phyloP scores from a whole-genome alignment of 2,329 filamentous ascomycete genomes.

The Saccharata proteae region DNA sequence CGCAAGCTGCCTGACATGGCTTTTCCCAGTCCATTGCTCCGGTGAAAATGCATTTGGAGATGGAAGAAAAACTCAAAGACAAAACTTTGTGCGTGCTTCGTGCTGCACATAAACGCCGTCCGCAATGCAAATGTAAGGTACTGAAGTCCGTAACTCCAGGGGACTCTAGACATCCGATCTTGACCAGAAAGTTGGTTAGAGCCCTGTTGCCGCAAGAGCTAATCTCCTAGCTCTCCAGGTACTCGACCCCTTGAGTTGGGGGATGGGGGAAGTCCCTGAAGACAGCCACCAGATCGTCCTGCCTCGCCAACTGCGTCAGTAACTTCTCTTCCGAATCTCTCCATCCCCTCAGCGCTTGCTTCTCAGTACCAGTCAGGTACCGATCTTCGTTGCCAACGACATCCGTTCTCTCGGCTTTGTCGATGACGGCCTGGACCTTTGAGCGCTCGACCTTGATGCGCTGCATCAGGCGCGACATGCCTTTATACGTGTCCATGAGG shows the following conservation, averaged over 20 bases:
- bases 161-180: not conserved
- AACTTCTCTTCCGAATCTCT: slow-evolving; percentile 55
- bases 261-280: slow-evolving; percentile 51
- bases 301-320: slow-evolving; percentile 61
- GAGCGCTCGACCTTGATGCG: slow-evolving; percentile 65
- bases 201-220: not conserved
- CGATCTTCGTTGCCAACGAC: slow-evolving; percentile 75
- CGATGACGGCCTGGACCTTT: slow-evolving; percentile 59
- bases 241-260: slow-evolving; percentile 3
- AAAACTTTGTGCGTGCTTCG: too few relatives aligned
- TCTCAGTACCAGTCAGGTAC: slow-evolving; percentile 62
- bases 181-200: not conserved
- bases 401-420: slow-evolving; percentile 74
- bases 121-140: slow-evolving; percentile 5
- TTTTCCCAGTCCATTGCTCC: too few relatives aligned
- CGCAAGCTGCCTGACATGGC: not conserved
- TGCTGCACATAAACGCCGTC: slow-evolving; percentile 3
- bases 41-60: too few relatives aligned
- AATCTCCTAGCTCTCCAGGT: slow-evolving; percentile 1
- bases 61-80: too few relatives aligned
- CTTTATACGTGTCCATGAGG: slow-evolving; percentile 75
- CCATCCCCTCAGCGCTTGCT: slow-evolving; percentile 55
- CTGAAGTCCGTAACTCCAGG: not conserved
- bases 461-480: slow-evolving; percentile 75
- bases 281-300: slow-evolving; percentile 76